Evolutionary conservation across 169 alveolate genomes (phyloP).

Genomic region (Cryptosporidium felis): DNA sequence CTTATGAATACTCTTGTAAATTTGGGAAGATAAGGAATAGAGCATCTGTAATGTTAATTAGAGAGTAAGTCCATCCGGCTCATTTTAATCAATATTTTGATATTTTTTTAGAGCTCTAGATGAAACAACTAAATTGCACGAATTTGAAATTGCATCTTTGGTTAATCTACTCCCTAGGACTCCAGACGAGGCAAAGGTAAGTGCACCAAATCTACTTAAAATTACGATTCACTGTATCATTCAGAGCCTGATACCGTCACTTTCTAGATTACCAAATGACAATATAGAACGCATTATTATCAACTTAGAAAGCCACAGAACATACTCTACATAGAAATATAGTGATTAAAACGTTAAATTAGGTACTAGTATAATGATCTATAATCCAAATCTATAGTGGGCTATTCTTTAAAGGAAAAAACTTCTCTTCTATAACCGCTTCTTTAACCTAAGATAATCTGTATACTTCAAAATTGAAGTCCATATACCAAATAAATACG

Average conservation of each 20-base stretch:
- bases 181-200: slow-evolving; percentile 85
- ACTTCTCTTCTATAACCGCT: too few species aligned
- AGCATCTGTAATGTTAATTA: slow-evolving; percentile 82
- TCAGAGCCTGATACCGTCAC: slow-evolving; percentile 58
- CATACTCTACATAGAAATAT: slow-evolving; percentile 54
- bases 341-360: not conserved
- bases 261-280: slow-evolving; percentile 49
- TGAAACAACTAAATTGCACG: slow-evolving; percentile 85
- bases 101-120: slow-evolving; percentile 80
- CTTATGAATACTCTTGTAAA: slow-evolving; percentile 81
- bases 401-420: too few species aligned
- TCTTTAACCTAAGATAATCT: not conserved
- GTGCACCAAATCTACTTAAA: not conserved
- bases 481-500: not conserved
- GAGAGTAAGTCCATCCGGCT: slow-evolving; percentile 76
- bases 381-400: not conserved
- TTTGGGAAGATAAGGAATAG: slow-evolving; percentile 82
- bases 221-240: too few species aligned
- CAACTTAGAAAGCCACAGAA: slow-evolving; percentile 63
- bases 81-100: not conserved
- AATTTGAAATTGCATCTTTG: slow-evolving; percentile 86
- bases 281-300: slow-evolving; percentile 44
- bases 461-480: not conserved
- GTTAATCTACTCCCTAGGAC: slow-evolving; percentile 87
- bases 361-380: not conserved